A percentile compares a stretch with the other conserved stretches of the same genome.
phyloP scores from a whole-genome alignment of 495 filamentous ascomycete species.

The Elasticomyces elasticus region DNA sequence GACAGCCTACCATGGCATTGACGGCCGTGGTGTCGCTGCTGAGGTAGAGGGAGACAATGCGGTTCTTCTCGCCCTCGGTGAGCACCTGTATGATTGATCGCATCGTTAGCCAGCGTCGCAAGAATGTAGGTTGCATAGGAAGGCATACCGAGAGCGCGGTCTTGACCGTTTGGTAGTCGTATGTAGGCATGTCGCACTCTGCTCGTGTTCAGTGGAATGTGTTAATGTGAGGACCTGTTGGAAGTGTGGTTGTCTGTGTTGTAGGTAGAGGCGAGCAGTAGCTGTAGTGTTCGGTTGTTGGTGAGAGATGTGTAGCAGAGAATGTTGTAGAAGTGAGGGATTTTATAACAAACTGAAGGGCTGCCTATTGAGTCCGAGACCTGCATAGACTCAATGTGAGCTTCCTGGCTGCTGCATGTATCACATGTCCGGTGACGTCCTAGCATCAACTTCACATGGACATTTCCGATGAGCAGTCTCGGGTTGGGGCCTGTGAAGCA shows the following conservation, averaged over 20 bases:
- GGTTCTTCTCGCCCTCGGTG: constrained; percentile 17
- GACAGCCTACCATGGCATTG: neutral
- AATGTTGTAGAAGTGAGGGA: too few relatives aligned
- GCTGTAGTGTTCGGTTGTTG: too few relatives aligned
- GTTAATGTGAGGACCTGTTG: neutral
- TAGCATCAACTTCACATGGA: too few relatives aligned
- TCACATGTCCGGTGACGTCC: too few relatives aligned
- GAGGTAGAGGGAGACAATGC: constrained; percentile 14
- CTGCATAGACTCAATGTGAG: too few relatives aligned
- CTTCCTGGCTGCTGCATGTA: too few relatives aligned
- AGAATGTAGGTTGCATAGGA: neutral
- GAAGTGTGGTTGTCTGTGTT: neutral
- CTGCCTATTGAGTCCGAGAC: too few relatives aligned
- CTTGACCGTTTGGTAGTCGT: neutral
- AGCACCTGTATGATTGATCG: constrained; percentile 6
- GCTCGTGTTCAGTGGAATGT: neutral
- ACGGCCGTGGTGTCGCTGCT: constrained; percentile 6
- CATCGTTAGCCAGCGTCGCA: constrained; percentile 6
- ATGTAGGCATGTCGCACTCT: neutral
- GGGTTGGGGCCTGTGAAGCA: too few relatives aligned
- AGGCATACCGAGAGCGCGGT: neutral
- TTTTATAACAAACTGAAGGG: too few relatives aligned
- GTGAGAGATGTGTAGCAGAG: too few relatives aligned
- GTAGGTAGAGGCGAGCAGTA: neutral
- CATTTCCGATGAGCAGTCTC: too few relatives aligned